A percentile compares a stretch with the other conserved stretches of the same genome.
Conservation (phyloP, 805 yeast species). For the Saturnispora zaruensis region DNA sequence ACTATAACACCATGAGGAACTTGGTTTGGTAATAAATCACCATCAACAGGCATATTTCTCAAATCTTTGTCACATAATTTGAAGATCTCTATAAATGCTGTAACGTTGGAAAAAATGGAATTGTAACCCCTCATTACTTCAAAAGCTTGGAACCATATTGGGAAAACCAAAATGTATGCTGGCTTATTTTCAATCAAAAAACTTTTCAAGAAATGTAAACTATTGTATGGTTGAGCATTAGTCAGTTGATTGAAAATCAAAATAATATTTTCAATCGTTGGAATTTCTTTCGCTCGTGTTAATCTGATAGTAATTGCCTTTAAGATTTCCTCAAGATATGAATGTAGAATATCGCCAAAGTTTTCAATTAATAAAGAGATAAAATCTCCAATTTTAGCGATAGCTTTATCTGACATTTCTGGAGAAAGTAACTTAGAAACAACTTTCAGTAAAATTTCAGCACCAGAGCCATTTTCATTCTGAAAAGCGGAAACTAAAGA, state of each 20-base stretch:
- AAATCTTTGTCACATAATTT: constrained; percentile 48
- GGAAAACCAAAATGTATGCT: constrained; percentile 51
- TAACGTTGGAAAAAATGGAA: constrained; percentile 55
- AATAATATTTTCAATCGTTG: constrained; percentile 69
- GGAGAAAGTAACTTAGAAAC: constrained; percentile 67
- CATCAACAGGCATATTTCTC: constrained; percentile 52
- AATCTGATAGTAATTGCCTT: constrained; percentile 67
- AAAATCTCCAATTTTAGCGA: constrained; percentile 61
- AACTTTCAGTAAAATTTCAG: constrained; percentile 50
- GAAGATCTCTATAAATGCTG: constrained; percentile 63
- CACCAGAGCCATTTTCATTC: constrained; percentile 34
- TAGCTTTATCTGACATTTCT: constrained; percentile 68
- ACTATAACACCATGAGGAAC: constrained; percentile 50
- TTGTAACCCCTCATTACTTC: constrained; percentile 74
- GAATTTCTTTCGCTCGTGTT: constrained; percentile 53
- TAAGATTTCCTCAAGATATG: constrained; percentile 48
- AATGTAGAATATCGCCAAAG: constrained; percentile 31
- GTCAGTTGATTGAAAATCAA: constrained; percentile 70
- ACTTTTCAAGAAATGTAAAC: constrained; percentile 50
- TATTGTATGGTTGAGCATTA: constrained; percentile 49
- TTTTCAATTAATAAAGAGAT: constrained; percentile 24
- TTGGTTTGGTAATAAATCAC: constrained; percentile 59
- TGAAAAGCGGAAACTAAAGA: neutral
- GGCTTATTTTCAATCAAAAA: constrained; percentile 26
- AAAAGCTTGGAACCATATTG: constrained; percentile 78